A percentile compares a stretch with the other conserved stretches of the same genome.
These are phyloP conservation scores for Cladosporium sp. DNA, from an alignment of 2,329 filamentous ascomycete species.

Conservation along the genomic window DNA sequence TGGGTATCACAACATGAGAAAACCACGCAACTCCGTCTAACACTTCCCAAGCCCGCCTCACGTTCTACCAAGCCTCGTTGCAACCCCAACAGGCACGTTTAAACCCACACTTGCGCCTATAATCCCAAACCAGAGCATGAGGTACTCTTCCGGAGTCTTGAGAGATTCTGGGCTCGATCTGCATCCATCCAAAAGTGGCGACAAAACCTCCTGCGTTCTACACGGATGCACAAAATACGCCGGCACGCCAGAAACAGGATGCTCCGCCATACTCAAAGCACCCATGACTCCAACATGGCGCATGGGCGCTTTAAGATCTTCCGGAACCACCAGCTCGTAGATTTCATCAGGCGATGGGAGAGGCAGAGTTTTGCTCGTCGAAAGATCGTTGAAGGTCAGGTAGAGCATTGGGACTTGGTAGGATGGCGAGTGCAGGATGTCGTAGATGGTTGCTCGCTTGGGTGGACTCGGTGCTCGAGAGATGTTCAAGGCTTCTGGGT, in stretches of 20 bases:
- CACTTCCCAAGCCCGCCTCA: conserved; percentile 15
- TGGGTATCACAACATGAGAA: conserved; percentile 11
- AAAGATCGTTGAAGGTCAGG: conserved; percentile 27
- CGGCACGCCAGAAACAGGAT: conserved; percentile 73
- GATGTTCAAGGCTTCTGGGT: not conserved
- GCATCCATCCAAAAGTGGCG: conserved; percentile 34
- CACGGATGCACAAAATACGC: conserved; percentile 93
- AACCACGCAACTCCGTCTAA: conserved; percentile 12
- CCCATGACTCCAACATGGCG: conserved; percentile 32
- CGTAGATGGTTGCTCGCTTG: conserved; percentile 26
- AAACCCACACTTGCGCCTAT: conserved; percentile 76
- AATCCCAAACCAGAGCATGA: conserved; percentile 85
- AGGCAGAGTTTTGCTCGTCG: not conserved
- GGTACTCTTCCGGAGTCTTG: conserved; percentile 56
- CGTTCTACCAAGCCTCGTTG: conserved; percentile 1
- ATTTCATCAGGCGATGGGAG: conserved; percentile 28
- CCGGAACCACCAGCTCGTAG: conserved; percentile 34
- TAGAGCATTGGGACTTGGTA: conserved; percentile 45
- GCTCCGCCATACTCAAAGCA: conserved; percentile 50
- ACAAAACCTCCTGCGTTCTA: conserved; percentile 76
- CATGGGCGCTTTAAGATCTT: conserved; percentile 29
- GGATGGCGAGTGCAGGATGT: conserved; percentile 39
- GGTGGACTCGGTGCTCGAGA: not conserved
- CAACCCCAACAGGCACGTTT: conserved; percentile 31
- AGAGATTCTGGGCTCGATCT: not conserved